Evolutionary conservation across 2,329 filamentous ascomycete genomes (phyloP), one percentile per base, ranked within the genome.

Genomic region (Aspergillus flavus): DNA sequence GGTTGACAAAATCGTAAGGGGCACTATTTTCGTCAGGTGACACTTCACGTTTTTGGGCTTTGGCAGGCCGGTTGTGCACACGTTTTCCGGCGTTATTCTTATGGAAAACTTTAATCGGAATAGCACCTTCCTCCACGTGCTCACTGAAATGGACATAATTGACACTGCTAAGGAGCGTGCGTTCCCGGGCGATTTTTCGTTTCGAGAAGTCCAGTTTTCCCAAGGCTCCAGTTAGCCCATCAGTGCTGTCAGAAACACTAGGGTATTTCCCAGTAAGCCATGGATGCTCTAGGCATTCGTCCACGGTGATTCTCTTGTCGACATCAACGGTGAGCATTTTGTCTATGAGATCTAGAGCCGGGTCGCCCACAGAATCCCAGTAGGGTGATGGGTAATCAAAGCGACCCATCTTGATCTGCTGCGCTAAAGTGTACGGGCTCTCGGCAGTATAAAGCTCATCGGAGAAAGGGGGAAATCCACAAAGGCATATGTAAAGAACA

Each of bases 341-440:
- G 76, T 99, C 95, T 69, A 99, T 98, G 39, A 99, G 84, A 69
- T 98, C 93, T 59, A 99, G 83, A 9, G 94, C 95, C 60, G 91
- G 86, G 68, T 98, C 94, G 72, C 91, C 90, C 34, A 97, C 89
- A 2, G 88, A 87, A 76, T 96, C 93, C 93, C 93, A 99, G 78
- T 98, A 98, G 0, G 95, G 95, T 1, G 93, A 96, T 0, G 95
- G 94, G 73, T 97, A 99, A 77, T 97, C 92, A 74, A 97, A 99
- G 23, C 89, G 86, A 19, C 92, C 95, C 77, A 87, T 86, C 77
- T 91, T 94, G 79, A 96, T 98, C 80, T 98, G 94, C 70, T 97
- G 90, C 1, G 91, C 91, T 52, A 98, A 83, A 0, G 86, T 92
- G 75, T 92, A 97, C 2, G 95, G 95, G 68, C 94, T 95, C 52